Base-by-base conservation (phyloP, 805 yeast species). In the Cyberlindnera saturnus region DNA sequence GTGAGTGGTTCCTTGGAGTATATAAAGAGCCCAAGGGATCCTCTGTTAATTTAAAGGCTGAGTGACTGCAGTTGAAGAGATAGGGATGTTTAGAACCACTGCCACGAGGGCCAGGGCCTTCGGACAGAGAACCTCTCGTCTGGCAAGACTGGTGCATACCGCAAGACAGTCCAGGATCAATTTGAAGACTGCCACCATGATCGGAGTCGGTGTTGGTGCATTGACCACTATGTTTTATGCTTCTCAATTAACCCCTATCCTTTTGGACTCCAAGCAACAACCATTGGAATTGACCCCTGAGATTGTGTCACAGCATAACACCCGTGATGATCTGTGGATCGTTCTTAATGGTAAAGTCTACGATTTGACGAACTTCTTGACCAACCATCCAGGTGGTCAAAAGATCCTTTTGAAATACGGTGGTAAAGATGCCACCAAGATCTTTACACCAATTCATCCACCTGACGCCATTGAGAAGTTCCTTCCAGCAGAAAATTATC, bases 371-470 rank as follows among this genome's bases (percentile, higher is more conserved):
- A 71, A 75, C 16, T 89, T 90, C 63, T 70, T 84, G 42, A 72
- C 77, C 15, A 79, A 75, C 38, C 98, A 91, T 63, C 98, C 98
- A 3, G 85, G 85, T 50, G 86, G 86, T 5, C 74, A 78, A 41
- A 79, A 82, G 57, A 86, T 91, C 43, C 74, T 91, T 36, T 63
- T 80, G 47, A 82, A 82, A 48, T 86, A 86, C 54, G 96, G 93
- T 16, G 93, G 93, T 13, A 79, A 75, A 46, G 89, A 85, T 49
- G 95, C 91, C 11, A 82, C 95, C 10, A 81, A 82, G 54, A 80
- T 86, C 15, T 91, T 88, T 58, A 84, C 80, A 43, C 96, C 96
- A 16, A 73, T 91, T 47, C 99, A 91, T 63, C 93, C 98, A 0
- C 77, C 82, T n/a, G 96, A 89, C 54, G 84, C 87, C 6, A 70